Conservation (phyloP, 1,284 basidiomycete genomes). For the Irpex sp. region DNA sequence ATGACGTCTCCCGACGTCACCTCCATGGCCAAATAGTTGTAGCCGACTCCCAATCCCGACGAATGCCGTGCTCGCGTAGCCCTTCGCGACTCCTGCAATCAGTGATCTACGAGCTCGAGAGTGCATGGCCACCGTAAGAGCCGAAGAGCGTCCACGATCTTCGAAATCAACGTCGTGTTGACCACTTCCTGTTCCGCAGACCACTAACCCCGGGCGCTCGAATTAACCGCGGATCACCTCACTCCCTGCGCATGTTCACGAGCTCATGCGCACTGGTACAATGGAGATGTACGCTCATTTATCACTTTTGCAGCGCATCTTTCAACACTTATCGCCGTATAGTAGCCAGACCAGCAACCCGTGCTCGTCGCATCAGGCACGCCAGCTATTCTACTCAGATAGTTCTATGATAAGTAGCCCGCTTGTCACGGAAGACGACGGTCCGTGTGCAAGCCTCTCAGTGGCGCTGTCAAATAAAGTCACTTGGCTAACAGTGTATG, state of each 20-base stretch:
- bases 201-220: neutral
- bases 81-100: too few relatives aligned
- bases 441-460: neutral
- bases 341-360: neutral
- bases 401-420: neutral
- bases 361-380: neutral
- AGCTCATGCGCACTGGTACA: too few relatives aligned
- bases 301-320: neutral
- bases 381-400: neutral
- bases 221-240: neutral
- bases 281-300: neutral
- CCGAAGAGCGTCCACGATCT: neutral
- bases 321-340: neutral
- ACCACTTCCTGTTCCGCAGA: neutral
- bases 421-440: neutral
- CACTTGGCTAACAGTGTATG: neutral
- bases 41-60: too few relatives aligned
- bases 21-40: too few relatives aligned
- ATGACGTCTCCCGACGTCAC: neutral
- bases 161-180: neutral
- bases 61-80: too few relatives aligned
- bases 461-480: neutral
- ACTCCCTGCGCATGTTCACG: too few relatives aligned
- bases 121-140: neutral
- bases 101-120: too few relatives aligned